These are phyloP conservation scores for Bryopsis sp. DNA, from an alignment of 139 green algal species.

Conservation along the genomic window DNA sequence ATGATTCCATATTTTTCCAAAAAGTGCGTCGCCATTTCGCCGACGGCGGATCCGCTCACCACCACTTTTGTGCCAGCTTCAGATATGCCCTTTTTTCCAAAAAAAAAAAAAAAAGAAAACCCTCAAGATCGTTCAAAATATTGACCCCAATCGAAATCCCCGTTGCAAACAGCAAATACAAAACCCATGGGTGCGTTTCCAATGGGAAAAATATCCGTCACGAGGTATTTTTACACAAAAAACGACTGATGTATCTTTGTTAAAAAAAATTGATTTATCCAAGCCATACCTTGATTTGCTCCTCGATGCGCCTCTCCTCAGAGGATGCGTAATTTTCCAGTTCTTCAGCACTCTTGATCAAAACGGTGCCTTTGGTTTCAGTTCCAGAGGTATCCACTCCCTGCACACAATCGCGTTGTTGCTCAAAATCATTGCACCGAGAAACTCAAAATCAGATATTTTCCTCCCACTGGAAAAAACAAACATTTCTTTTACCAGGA, in stretches of 20 bases:
- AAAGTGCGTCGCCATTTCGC: conserved; percentile 98
- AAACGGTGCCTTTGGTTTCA: conserved; percentile 89
- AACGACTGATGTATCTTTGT: too few species aligned
- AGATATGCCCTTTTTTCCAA: too few species aligned
- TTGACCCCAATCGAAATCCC: conserved; percentile 5
- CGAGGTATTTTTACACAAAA: too few species aligned
- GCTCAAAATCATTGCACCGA: background rate
- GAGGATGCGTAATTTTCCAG: conserved; percentile 80
- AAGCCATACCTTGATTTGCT: conserved; percentile 75
- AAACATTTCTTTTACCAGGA: too few species aligned
- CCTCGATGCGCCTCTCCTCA: conserved; percentile 87
- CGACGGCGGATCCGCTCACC: conserved; percentile 40
- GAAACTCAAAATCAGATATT: too few species aligned
- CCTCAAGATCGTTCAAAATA: too few species aligned
- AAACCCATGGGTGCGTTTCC: background rate
- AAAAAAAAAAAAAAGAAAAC: too few species aligned
- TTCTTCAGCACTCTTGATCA: conserved; percentile 89
- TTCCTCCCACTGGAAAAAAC: too few species aligned
- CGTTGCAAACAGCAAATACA: background rate
- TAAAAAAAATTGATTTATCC: too few species aligned
- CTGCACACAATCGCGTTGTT: conserved; percentile 2
- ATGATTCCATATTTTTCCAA: conserved; percentile 86
- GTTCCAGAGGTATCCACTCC: conserved; percentile 47
- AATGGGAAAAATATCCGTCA: too few species aligned
- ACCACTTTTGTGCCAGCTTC: conserved; percentile 47